These are phyloP conservation scores for Phytophthora capsici DNA, from an alignment of 352 stramenopile genomes.

Conservation along the genomic window DNA sequence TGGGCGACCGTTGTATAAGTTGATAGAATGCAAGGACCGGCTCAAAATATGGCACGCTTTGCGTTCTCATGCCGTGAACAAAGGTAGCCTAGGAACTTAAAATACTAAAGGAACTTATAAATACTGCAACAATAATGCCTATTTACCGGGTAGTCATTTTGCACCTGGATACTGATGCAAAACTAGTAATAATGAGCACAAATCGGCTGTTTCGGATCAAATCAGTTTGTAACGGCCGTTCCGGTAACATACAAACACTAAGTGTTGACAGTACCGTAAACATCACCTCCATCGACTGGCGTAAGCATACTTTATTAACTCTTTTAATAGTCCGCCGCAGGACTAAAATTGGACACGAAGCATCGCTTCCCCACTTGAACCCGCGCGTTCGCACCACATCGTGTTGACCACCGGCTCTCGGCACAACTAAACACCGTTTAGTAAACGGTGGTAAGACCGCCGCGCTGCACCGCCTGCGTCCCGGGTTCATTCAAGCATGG, in stretches of 20 bases:
- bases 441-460: slow-evolving; percentile 4
- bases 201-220: not conserved
- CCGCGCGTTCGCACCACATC: slow-evolving; percentile 11
- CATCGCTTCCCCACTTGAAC: not conserved
- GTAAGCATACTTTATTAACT: too few species aligned
- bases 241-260: not conserved
- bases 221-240: slow-evolving; percentile 2
- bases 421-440: too few species aligned
- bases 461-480: slow-evolving; percentile 3
- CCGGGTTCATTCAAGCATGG: slow-evolving; percentile 22
- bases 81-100: too few species aligned
- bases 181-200: not conserved
- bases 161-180: not conserved
- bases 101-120: too few species aligned
- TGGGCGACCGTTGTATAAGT: not conserved
- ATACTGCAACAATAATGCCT: too few species aligned
- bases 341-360: not conserved
- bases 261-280: not conserved
- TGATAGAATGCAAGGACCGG: too few species aligned
- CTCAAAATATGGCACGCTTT: too few species aligned
- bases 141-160: too few species aligned
- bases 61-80: too few species aligned
- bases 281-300: not conserved
- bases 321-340: not conserved
- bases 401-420: slow-evolving; percentile 10